These are phyloP conservation scores for Pichia pseudocactophila DNA, from an alignment of 805 yeast genomes.

Conservation along the genomic window DNA sequence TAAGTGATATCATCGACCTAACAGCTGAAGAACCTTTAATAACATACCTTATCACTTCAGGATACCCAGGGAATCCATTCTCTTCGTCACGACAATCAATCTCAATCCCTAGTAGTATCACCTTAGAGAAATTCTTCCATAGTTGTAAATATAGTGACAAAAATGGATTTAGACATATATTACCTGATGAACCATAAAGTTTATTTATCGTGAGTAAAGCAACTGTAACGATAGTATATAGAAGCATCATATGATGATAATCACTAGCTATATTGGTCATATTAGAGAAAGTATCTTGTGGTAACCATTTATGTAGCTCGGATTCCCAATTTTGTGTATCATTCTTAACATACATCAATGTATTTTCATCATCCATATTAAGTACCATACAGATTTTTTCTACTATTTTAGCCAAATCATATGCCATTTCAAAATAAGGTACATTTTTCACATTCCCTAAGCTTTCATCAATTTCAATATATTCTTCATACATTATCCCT, in stretches of 20 bases:
- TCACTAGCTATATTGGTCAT: conserved; percentile 20
- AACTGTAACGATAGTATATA: conserved; percentile 38
- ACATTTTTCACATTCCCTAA: conserved; percentile 22
- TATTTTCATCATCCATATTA: conserved; percentile 35
- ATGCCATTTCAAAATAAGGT: conserved; percentile 29
- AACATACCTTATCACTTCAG: conserved; percentile 38
- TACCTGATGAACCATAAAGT: conserved; percentile 25
- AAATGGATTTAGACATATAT: conserved; percentile 51
- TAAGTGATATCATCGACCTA: conserved; percentile 51
- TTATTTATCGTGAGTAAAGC: conserved; percentile 37
- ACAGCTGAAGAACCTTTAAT: conserved; percentile 58
- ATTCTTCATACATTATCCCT: conserved; percentile 29
- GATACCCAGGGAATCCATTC: conserved; percentile 31
- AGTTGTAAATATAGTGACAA: conserved; percentile 44
- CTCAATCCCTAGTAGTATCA: conserved; percentile 52
- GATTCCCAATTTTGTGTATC: conserved; percentile 30
- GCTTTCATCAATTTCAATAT: conserved; percentile 9
- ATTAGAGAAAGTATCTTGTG: conserved; percentile 23
- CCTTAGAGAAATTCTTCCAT: conserved; percentile 61
- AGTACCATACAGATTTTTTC: conserved; percentile 29
- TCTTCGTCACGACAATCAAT: conserved; percentile 45
- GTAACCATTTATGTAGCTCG: conserved; percentile 30
- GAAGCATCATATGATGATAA: conserved; percentile 32
- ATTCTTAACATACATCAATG: conserved; percentile 33
- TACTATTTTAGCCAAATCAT: conserved; percentile 28